phyloP scores from a whole-genome alignment of 345 rosid genomes.

The Citrus unshiu region DNA sequence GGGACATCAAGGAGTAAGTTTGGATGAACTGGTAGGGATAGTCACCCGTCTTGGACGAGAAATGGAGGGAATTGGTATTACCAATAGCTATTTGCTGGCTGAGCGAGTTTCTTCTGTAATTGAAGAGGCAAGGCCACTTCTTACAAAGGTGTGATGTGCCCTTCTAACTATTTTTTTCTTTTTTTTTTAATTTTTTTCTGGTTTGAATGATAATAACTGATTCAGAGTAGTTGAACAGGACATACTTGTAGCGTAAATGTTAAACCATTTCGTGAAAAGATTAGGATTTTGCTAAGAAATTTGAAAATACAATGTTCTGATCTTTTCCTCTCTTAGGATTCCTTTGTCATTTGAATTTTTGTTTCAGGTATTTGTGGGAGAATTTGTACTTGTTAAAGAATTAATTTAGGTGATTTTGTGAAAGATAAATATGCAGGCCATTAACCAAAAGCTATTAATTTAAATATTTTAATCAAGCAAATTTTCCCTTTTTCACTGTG shows the following conservation, averaged over 20 bases:
- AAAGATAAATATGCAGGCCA: neutral
- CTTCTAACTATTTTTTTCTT: constrained; percentile 2
- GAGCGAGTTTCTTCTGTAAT: constrained; percentile 77
- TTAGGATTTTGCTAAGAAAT: neutral
- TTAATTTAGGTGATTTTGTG: neutral
- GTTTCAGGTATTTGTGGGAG: neutral
- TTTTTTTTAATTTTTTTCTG: neutral
- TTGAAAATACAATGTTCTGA: neutral
- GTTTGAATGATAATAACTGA: neutral
- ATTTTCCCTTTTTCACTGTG: neutral
- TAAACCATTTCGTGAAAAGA: neutral
- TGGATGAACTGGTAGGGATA: constrained; percentile 89
- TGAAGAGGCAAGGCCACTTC: constrained; percentile 87
- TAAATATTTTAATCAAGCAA: neutral
- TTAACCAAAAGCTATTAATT: neutral
- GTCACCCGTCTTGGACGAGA: constrained; percentile 88
- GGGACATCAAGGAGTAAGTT: constrained; percentile 88
- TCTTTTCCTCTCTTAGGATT: neutral
- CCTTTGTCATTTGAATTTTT: neutral
- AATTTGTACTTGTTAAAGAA: neutral
- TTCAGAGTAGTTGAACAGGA: neutral
- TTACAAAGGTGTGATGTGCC: constrained; percentile 64
- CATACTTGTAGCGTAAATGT: neutral
- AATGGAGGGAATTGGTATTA: constrained; percentile 77
- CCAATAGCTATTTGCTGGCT: constrained; percentile 58